Evolutionary conservation across 306 rosid species (phyloP), one percentile per base, ranked within the genome.

Genomic region (Betula pendula): DNA sequence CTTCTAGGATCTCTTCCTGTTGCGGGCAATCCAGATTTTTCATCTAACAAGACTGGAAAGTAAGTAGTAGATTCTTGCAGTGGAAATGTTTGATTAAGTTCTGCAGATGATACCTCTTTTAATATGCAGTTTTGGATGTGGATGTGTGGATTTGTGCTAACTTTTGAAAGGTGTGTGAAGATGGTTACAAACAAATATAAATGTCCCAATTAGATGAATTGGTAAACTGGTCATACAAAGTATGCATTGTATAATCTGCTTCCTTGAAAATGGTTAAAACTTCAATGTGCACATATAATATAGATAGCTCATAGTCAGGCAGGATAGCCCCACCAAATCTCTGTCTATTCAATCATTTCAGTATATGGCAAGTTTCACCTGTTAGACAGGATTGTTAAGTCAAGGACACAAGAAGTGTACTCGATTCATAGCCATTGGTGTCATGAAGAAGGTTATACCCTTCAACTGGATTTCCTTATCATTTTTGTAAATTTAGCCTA

Each of bases 1-100:
- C 85, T 95, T 77, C 97, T 85, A 81, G 99, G 99, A 77, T 60
- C 85, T 17, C 38, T 95, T 89, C 98, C 92, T 60, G 92, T 88
- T 58, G 85, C 85, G 31, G 75, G 81, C 65, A 73, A 59, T 80
- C 76, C 77, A 38, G 78, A 38, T 25, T 55, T 72, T 47, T 62
- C 85, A 51, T 68, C 93, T 71, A 84, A 76, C 70, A 70, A 40
- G 73, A 87, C 52, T 76, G 86, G 86, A 79, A 88, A 81, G 98
- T 96, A 88, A 89, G 99, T 91, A 11, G 55, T 56, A 49, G 48
- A 79, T 38, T 75, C 68, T 74, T 71, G n/a, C 73, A n/a, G 69
- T 45, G 19, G 42, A 45, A 79, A 65, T 69, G 49, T 56, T 71
- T 79, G 62, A 9, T 66, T 62, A 16, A 38, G 48, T n/a, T 9